A percentile compares a stretch with the other conserved stretches of the same genome.
phyloP scores from a whole-genome alignment of 2,329 filamentous ascomycete species.

The Pleurostoma richardsiae region DNA sequence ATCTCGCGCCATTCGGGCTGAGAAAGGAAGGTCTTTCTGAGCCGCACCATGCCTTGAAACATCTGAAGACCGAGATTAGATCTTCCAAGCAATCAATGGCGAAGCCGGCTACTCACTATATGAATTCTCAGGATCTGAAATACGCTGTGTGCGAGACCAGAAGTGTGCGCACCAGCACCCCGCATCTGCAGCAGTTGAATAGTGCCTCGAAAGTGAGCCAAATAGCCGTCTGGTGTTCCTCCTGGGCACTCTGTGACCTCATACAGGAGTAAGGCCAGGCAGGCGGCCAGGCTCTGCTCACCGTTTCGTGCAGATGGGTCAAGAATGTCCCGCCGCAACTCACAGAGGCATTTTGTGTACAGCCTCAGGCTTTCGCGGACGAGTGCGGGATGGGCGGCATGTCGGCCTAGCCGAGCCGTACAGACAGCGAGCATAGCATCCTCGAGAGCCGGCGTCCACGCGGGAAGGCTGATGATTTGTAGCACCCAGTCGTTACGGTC shows the following conservation, averaged over 20 bases:
- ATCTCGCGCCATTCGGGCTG: slow-evolving; percentile 9
- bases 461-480: slow-evolving; percentile 2
- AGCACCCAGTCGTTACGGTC: slow-evolving; percentile 2
- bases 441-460: slow-evolving; percentile 2
- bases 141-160: slow-evolving; percentile 11
- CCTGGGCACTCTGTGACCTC: slow-evolving; percentile 15
- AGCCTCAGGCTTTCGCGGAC: slow-evolving; percentile 3
- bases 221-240: slow-evolving; percentile 6
- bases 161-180: slow-evolving; percentile 9
- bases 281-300: slow-evolving; percentile 13
- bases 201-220: slow-evolving; percentile 12
- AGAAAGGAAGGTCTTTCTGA: slow-evolving; percentile 10
- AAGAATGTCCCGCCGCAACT: background rate
- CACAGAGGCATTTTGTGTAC: slow-evolving; percentile 2
- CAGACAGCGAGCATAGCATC: slow-evolving; percentile 4
- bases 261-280: slow-evolving; percentile 13
- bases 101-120: slow-evolving; percentile 4
- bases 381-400: background rate
- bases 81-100: background rate
- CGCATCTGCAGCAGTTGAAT: slow-evolving; percentile 13
- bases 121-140: slow-evolving; percentile 13
- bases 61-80: slow-evolving; percentile 6
- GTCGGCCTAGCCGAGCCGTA: slow-evolving; percentile 4
- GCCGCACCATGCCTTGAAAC: slow-evolving; percentile 7
- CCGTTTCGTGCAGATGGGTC: background rate